phyloP scores from a whole-genome alignment of 176 grass and related monocot species.

The Elaeis guineensis region DNA sequence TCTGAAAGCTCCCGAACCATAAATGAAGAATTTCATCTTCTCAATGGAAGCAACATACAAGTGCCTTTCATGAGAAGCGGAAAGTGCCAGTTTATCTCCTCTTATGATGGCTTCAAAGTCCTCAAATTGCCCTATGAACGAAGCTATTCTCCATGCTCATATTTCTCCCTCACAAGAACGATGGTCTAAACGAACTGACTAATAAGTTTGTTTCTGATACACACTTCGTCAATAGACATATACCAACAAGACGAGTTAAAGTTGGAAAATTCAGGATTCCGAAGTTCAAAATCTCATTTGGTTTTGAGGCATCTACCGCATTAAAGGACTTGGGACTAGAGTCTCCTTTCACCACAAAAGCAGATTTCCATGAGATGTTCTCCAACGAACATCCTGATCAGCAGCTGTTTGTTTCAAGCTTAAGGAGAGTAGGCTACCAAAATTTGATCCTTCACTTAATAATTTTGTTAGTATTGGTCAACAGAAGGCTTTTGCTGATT shows the following conservation, averaged over 20 bases:
- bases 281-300: conserved; percentile 47
- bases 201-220: conserved; percentile 29
- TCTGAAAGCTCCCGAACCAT: conserved; percentile 14
- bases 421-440: too few relatives aligned
- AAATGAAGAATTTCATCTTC: conserved; percentile 41
- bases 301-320: conserved; percentile 15
- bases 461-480: too few relatives aligned
- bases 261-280: conserved; percentile 39
- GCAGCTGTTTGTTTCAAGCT: conserved; percentile 9
- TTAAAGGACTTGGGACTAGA: conserved; percentile 27
- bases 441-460: too few relatives aligned
- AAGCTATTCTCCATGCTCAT: conserved; percentile 56
- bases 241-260: background rate
- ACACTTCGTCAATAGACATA: conserved; percentile 21
- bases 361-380: conserved; percentile 43
- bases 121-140: conserved; percentile 31
- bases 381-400: background rate
- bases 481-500: too few relatives aligned
- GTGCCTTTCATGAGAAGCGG: conserved; percentile 44
- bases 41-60: conserved; percentile 12
- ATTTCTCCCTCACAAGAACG: conserved; percentile 35
- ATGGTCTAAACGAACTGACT: conserved; percentile 30
- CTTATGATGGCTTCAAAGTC: conserved; percentile 40
- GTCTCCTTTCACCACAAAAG: conserved; percentile 23
- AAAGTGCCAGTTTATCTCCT: conserved; percentile 29